Conservation (phyloP, 257 asterid species). For the Primulina eburnea region DNA sequence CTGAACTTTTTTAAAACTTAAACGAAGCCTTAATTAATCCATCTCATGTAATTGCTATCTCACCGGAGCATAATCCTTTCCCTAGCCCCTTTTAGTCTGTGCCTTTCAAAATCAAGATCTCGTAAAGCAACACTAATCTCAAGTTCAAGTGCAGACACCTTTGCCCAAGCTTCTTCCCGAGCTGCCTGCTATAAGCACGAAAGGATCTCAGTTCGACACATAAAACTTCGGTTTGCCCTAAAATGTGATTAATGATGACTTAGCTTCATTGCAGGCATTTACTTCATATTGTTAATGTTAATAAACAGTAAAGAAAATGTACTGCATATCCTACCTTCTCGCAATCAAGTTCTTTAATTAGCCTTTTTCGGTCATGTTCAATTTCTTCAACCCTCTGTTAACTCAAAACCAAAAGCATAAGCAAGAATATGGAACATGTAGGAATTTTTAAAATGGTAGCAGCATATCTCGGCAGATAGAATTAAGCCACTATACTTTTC, state of each 20-base stretch:
- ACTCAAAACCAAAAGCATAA: constrained; percentile 25
- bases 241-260: not conserved
- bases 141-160: constrained; percentile 96
- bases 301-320: constrained; percentile 12
- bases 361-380: constrained; percentile 60
- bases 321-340: constrained; percentile 81
- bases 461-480: constrained; percentile 11
- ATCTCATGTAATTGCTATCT: constrained; percentile 22
- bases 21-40: not conserved
- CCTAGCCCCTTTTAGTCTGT: constrained; percentile 83
- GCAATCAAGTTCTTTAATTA: constrained; percentile 79
- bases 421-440: constrained; percentile 12
- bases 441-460: constrained; percentile 8
- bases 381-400: constrained; percentile 83
- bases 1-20: constrained; percentile 7
- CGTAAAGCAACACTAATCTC: constrained; percentile 91
- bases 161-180: constrained; percentile 99
- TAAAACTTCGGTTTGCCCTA: constrained; percentile 15
- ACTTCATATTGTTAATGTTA: not conserved
- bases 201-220: constrained; percentile 39
- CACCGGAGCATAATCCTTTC: constrained; percentile 99
- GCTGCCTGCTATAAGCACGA: constrained; percentile 94
- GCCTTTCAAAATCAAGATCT: constrained; percentile 92
- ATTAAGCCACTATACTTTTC: constrained; percentile 49
- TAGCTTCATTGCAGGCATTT: not conserved